Conservation (phyloP, 202 grass and related monocot genomes). For the Hordeum pubiflorum region DNA sequence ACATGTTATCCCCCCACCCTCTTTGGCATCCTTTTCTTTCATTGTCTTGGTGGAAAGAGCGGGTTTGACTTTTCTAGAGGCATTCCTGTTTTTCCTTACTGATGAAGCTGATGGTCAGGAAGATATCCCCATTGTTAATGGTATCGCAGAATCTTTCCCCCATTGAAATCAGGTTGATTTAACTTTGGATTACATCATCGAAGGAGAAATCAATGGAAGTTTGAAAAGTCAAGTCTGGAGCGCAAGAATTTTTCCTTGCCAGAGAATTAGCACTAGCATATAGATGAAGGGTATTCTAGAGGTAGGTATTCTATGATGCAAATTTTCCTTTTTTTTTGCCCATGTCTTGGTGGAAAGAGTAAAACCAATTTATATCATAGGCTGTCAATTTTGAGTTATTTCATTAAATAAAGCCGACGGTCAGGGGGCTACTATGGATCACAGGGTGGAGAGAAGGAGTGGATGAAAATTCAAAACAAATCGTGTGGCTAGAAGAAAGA, state of each 20-base stretch:
- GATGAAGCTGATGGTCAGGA: too few relatives aligned
- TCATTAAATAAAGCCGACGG: too few relatives aligned
- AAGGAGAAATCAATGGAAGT: neutral
- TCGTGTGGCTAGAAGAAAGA: too few relatives aligned
- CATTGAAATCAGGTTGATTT: neutral
- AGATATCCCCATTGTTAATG: too few relatives aligned
- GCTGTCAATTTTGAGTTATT: too few relatives aligned
- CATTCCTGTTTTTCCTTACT: neutral
- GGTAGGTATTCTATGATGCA: neutral
- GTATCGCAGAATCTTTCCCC: too few relatives aligned
- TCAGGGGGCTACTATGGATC: too few relatives aligned
- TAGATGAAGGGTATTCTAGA: neutral
- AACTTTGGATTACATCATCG: neutral
- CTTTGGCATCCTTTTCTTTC: neutral
- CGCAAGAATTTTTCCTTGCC: neutral
- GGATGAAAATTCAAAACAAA: too few relatives aligned
- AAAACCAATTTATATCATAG: too few relatives aligned
- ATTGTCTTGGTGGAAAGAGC: neutral
- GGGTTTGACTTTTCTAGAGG: neutral
- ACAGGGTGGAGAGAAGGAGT: too few relatives aligned
- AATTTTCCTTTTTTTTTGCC: too few relatives aligned
- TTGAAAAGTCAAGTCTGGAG: neutral
- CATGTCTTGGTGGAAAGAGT: too few relatives aligned
- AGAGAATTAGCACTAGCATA: neutral
- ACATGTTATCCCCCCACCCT: neutral